Percentiles rank a stretch among this genome's conserved stretches.
phyloP scores from a whole-genome alignment of 129 eudicot species.

The Erigeron canadensis region DNA sequence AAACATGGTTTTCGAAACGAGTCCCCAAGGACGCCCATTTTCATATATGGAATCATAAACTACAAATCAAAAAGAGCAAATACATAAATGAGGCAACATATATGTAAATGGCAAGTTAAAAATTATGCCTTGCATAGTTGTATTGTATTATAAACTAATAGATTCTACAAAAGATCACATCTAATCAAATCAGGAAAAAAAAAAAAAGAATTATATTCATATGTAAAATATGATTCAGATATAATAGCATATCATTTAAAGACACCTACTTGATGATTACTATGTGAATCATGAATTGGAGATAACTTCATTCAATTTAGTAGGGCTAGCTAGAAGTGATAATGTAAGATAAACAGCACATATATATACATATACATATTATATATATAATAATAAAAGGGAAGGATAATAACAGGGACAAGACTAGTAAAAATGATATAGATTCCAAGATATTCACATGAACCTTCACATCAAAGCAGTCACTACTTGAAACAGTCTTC shows the following conservation, averaged over 20 bases:
- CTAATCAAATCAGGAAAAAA: too few relatives aligned
- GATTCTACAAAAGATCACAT: too few relatives aligned
- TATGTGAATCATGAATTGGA: background rate
- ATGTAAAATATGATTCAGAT: background rate
- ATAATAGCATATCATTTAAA: background rate
- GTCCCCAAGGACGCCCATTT: background rate
- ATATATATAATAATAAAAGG: background rate
- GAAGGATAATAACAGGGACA: constrained; percentile 2
- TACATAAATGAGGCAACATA: background rate
- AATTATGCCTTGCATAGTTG: background rate
- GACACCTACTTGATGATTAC: background rate
- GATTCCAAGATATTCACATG: constrained; percentile 10
- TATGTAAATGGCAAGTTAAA: background rate
- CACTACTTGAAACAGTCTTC: constrained; percentile 9
- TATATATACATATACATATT: too few relatives aligned
- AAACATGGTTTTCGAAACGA: too few relatives aligned
- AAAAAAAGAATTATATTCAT: background rate
- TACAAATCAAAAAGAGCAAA: background rate
- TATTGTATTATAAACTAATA: background rate
- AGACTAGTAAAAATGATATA: background rate
- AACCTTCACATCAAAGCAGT: constrained; percentile 9
- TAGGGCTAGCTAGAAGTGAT: constrained; percentile 12
- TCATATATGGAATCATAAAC: too few relatives aligned
- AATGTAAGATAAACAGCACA: too few relatives aligned
- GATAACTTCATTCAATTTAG: background rate